Evolutionary conservation across 2,329 filamentous ascomycete genomes (phyloP).

Genomic region (Ceratocystis cacaofunesta): DNA sequence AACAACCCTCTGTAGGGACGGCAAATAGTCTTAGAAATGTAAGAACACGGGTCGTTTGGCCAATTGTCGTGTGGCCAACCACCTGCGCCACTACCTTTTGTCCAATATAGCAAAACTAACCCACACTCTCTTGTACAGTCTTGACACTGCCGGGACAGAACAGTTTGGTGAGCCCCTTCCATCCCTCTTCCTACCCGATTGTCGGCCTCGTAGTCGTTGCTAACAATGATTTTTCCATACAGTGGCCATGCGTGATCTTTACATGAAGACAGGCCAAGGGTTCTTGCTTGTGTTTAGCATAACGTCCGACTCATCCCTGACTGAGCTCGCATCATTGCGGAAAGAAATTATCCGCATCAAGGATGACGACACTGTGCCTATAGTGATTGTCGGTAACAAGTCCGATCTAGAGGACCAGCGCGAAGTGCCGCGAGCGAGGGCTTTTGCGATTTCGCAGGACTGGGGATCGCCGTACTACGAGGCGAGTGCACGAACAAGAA

Average conservation of each 20-base stretch:
- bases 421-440: constrained; percentile 59
- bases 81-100: neutral
- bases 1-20: constrained; percentile 45
- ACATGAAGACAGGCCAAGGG: constrained; percentile 87
- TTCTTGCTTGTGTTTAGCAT: constrained; percentile 90
- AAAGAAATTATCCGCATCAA: constrained; percentile 89
- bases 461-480: constrained; percentile 91
- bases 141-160: constrained; percentile 83
- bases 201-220: constrained; percentile 1
- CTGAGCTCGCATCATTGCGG: constrained; percentile 64
- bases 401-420: constrained; percentile 78
- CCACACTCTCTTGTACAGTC: constrained; percentile 30
- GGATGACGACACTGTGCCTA: constrained; percentile 68
- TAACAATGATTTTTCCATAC: constrained; percentile 18
- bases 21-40: constrained; percentile 84
- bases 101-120: neutral
- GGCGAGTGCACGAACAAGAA: constrained; percentile 65
- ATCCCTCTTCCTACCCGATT: constrained; percentile 6
- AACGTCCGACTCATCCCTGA: constrained; percentile 67
- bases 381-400: constrained; percentile 88
- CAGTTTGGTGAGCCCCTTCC: constrained; percentile 62
- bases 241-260: constrained; percentile 61
- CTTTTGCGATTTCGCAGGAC: constrained; percentile 69
- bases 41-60: constrained; percentile 24
- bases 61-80: neutral